A percentile compares a stretch with the other conserved stretches of the same genome.
These are phyloP conservation scores for Amaranthus palmeri DNA, from an alignment of 148 eudicot species.

Conservation along the genomic window DNA sequence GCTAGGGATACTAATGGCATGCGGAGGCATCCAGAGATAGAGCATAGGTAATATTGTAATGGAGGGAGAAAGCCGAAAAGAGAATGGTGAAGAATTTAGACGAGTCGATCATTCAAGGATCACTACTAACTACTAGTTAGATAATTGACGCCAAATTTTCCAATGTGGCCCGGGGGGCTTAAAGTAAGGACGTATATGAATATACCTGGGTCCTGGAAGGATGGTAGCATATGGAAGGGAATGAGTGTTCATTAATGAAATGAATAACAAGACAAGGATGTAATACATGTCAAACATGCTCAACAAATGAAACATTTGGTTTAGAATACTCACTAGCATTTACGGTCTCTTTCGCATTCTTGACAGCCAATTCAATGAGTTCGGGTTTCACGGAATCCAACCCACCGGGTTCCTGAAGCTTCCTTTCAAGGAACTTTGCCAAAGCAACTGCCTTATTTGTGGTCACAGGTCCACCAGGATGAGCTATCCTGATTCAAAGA, in stretches of 20 bases:
- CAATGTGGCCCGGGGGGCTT: not conserved
- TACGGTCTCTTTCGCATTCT: slow-evolving; percentile 84
- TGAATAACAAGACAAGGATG: not conserved
- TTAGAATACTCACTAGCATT: slow-evolving; percentile 46
- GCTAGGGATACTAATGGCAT: too few relatives aligned
- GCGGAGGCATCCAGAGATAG: too few relatives aligned
- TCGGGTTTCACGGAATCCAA: slow-evolving; percentile 68
- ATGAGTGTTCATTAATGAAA: not conserved
- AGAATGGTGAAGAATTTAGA: too few relatives aligned
- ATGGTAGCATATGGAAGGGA: not conserved
- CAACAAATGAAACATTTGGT: not conserved
- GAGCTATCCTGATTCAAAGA: slow-evolving; percentile 54
- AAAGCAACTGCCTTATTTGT: slow-evolving; percentile 89
- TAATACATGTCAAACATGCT: not conserved
- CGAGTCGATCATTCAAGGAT: not conserved
- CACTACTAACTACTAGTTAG: not conserved
- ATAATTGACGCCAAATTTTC: not conserved
- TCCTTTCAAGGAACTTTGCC: slow-evolving; percentile 82
- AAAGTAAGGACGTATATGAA: not conserved
- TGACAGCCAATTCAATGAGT: slow-evolving; percentile 69
- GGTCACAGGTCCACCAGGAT: slow-evolving; percentile 88
- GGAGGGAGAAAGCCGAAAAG: too few relatives aligned
- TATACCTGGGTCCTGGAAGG: not conserved
- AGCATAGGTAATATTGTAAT: too few relatives aligned
- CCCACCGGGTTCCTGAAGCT: slow-evolving; percentile 82